Conservation (phyloP, 306 rosid species). For the Prunus campanulata region DNA sequence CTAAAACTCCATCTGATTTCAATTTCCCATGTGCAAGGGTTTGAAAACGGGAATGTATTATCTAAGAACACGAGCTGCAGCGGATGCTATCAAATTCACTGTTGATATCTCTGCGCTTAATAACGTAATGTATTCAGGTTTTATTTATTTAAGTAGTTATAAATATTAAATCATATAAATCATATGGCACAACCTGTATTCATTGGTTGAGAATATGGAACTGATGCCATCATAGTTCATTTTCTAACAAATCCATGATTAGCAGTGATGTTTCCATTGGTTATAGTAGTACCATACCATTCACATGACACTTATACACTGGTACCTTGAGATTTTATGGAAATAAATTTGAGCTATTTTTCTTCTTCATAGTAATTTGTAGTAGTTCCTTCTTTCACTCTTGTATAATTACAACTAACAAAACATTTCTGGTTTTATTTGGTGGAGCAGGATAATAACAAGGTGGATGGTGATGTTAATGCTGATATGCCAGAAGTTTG, state of each 20-base stretch:
- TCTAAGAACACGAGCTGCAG: constrained; percentile 70
- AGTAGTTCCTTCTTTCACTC: background rate
- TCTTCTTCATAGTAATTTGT: background rate
- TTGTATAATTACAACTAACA: background rate
- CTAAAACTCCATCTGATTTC: background rate
- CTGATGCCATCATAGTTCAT: background rate
- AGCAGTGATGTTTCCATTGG: background rate
- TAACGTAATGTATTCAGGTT: background rate
- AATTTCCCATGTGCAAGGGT: constrained; percentile 41
- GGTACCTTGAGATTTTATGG: background rate
- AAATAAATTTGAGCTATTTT: background rate
- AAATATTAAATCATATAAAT: background rate
- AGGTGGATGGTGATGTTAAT: constrained; percentile 37
- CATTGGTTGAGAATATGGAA: background rate
- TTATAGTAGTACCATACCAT: too few relatives aligned
- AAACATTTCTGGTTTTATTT: background rate
- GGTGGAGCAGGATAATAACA: background rate
- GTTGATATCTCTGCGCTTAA: constrained; percentile 56
- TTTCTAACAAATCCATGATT: background rate
- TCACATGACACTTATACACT: background rate
- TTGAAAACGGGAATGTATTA: constrained; percentile 85
- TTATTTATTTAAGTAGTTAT: background rate
- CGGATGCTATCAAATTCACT: constrained; percentile 84
- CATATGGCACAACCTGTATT: background rate
- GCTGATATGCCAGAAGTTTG: constrained; percentile 73